These are phyloP conservation scores for Boletus vinaceobasis DNA, from an alignment of 768 basidiomycete genomes.

Conservation along the genomic window DNA sequence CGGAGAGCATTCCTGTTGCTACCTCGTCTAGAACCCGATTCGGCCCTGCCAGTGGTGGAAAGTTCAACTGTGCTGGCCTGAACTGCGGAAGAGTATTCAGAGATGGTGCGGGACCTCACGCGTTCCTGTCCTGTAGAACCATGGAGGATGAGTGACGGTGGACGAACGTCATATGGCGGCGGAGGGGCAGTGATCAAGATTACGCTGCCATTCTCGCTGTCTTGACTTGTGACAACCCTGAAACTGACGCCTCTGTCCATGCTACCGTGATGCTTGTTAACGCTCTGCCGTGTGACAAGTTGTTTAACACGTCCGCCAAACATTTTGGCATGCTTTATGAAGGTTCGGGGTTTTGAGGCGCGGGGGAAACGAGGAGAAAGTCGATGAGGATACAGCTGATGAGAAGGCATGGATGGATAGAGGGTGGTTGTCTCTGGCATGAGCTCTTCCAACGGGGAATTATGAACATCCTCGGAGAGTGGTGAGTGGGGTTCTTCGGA, in stretches of 20 bases:
- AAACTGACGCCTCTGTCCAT: constrained; percentile 22
- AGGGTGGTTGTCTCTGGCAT: constrained; percentile 2
- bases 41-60: constrained; percentile 3
- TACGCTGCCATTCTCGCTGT: constrained; percentile 31
- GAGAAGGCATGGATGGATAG: constrained; percentile 5
- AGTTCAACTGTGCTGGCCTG: constrained; percentile 12
- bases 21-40: constrained; percentile 12
- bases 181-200: constrained; percentile 30
- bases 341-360: constrained; percentile 11
- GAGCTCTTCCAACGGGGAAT: constrained; percentile 5
- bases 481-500: constrained; percentile 15
- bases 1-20: constrained; percentile 22
- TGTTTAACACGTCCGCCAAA: constrained; percentile 30
- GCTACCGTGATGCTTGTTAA: constrained; percentile 9
- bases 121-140: constrained; percentile 2
- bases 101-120: constrained; percentile 18
- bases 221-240: constrained; percentile 20
- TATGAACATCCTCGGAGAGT: constrained; percentile 10
- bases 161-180: constrained; percentile 21
- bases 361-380: constrained; percentile 1
- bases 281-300: constrained; percentile 17
- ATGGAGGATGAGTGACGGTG: constrained; percentile 4
- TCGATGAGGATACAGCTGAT: constrained; percentile 2
- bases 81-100: constrained; percentile 23
- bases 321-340: constrained; percentile 27